Base-by-base conservation (phyloP, 805 yeast species). In the Schizosaccharomyces lindneri region DNA sequence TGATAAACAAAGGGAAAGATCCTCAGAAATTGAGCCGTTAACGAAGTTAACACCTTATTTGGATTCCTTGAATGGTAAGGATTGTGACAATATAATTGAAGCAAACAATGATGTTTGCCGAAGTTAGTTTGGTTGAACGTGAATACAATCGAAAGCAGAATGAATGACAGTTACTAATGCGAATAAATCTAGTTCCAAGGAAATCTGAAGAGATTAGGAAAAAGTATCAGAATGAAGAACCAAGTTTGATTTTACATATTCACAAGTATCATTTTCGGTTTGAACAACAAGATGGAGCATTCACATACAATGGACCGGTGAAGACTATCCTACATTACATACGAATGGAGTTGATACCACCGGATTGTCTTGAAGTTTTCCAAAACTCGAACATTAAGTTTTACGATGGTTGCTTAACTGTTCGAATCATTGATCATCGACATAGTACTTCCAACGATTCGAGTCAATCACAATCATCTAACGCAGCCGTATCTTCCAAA, bases 211-310 rank as follows among this genome's bases (percentile, higher is more conserved):
- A 59, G 7, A 59, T 59, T 3, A 17, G 24, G n/a, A 24, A 39
- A 19, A 41, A 43, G 2, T 41, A 24, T 46, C 19, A 19, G 19
- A 43, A 59, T n/a, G 61, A 29, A 21, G 51, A 43, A 6, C 55
- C 61, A 29, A 43, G 55, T 11, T 24, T 59, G 32, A 27, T 59
- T 17, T 19, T 59, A 11, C 61, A 59, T 32, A 41, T 59, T 43
- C 61, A 59, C 24, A 21, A 43, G 11, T 31, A 21, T 39, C 61
- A 59, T 19, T 59, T 59, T 43, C 61, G 61, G 4, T 59, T 59
- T 41, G 61, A 59, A 29, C 61, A 59, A 24, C 61, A 59, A n/a
- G 61, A 59, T 27, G 55, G 61, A n/a, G 55, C 39, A 7, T 59
- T 59, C 36, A 41, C 43, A 7, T 59, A 43, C 24, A 59, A 59